Conservation (phyloP, 805 yeast species). For the Scheffersomyces ergatensis region DNA sequence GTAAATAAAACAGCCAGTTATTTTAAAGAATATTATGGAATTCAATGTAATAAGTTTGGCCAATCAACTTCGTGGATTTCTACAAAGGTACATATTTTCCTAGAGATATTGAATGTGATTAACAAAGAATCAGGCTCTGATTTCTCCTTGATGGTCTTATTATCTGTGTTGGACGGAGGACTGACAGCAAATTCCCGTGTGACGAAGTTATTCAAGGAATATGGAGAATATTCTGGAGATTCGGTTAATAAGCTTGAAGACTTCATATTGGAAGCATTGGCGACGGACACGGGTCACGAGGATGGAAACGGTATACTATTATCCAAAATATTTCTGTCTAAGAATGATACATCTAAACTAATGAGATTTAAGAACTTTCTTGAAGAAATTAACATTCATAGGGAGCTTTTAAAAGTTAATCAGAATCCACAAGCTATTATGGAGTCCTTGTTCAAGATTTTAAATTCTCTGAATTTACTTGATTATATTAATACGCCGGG, state of each 20-base stretch:
- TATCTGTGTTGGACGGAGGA: conserved; percentile 23
- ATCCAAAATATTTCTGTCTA: conserved; percentile 6
- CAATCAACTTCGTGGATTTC: conserved; percentile 52
- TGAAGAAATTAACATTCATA: conserved; percentile 10
- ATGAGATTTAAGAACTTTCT: conserved; percentile 6
- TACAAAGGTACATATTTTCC: conserved; percentile 40
- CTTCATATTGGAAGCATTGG: no score
- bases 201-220: conserved; percentile 23
- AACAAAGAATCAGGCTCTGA: conserved; percentile 29
- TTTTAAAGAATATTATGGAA: conserved; percentile 35
- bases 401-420: conserved; percentile 16
- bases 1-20: conserved; percentile 36
- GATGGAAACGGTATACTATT: not conserved
- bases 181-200: conserved; percentile 20
- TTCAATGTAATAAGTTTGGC: conserved; percentile 43
- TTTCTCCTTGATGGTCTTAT: conserved; percentile 26
- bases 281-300: not conserved
- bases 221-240: no score
- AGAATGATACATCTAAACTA: conserved; percentile 3
- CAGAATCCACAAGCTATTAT: conserved; percentile 36
- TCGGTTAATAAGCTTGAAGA: no score
- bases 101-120: conserved; percentile 49
- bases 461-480: conserved; percentile 28
- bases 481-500: conserved; percentile 19
- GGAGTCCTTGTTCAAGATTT: conserved; percentile 26